Evolutionary conservation across 2,329 filamentous ascomycete genomes (phyloP).

Genomic region (Elsinoe arachidis): DNA sequence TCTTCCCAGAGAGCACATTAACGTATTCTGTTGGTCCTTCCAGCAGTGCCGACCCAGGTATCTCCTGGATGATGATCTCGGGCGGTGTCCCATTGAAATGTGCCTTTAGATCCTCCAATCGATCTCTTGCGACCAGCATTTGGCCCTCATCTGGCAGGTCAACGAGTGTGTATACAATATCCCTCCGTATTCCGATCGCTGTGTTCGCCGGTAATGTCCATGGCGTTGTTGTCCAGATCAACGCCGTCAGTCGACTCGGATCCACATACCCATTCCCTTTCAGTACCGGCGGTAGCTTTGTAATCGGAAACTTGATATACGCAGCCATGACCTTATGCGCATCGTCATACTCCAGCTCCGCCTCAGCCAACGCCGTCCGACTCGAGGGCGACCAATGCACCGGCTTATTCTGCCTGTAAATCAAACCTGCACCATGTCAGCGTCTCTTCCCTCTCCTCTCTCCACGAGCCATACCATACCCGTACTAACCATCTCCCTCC

Average conservation of each 20-base stretch:
- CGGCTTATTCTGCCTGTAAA: conserved; percentile 71
- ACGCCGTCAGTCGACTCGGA: conserved; percentile 54
- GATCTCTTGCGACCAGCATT: conserved; percentile 62
- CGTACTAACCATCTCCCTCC: conserved; percentile 63
- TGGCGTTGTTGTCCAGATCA: conserved; percentile 98
- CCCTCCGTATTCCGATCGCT: conserved; percentile 71
- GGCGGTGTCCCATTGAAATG: conserved; percentile 30
- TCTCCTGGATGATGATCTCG: conserved; percentile 46
- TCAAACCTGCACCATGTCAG: conserved; percentile 42
- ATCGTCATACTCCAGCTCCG: conserved; percentile 76
- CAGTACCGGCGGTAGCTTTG: conserved; percentile 38
- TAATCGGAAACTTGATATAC: conserved; percentile 71
- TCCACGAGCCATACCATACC: conserved; percentile 23
- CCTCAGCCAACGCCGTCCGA: conserved; percentile 69
- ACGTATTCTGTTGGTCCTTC: conserved; percentile 52
- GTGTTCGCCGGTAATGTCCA: conserved; percentile 94
- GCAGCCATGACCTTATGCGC: conserved; percentile 62
- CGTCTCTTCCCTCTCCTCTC: neutral
- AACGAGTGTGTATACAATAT: conserved; percentile 65
- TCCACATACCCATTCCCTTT: conserved; percentile 29
- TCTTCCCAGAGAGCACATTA: conserved; percentile 57
- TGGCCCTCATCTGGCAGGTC: conserved; percentile 43
- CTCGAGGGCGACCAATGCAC: conserved; percentile 83
- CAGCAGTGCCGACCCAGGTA: conserved; percentile 58
- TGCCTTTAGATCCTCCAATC: conserved; percentile 52